Base-by-base conservation (phyloP, 148 eudicot species). In the Nepenthes gracilis region DNA sequence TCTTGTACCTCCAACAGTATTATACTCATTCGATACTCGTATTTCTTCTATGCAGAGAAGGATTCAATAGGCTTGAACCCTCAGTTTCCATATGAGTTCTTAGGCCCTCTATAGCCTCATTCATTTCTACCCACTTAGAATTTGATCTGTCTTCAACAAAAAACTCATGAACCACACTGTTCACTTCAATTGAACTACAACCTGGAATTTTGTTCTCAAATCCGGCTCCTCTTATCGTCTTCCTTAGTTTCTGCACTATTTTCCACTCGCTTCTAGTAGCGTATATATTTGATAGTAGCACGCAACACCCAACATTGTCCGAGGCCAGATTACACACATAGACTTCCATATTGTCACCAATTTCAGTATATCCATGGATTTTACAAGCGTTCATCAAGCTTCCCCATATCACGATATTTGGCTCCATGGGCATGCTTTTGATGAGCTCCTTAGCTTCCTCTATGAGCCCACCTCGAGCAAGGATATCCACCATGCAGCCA, bases 131-230 rank as follows among this genome's bases (percentile, higher is more conserved):
- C 68, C 65, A 68, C 37, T 68, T 58, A 40, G 75, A 69, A 60
- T 68, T 75, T 59, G 74, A 67, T 63, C 66, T 58, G 54, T 81
- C 74, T 53, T 78, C 77, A 5, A 62, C 70, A 40, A 73, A 56
- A 56, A 78, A 81, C 67, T 78, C 78, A 36, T 73, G 70, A 43
- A 73, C 72, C 36, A 49, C 47, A 36, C 75, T 69, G 48, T 71
- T 69, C 50, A 81, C 54, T 78, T 81, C 83, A 23, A 78, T 66
- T 45, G 83, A 74, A 60, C 83, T 78, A 64, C 78, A 73, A 62
- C 83, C 86, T 8, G 78, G 78, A 34, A 66, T 74, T 69, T 76
- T 81, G 40, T 43, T 72, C 52, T 64, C 73, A 54, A 40, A 40
- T 40, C 64, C 66, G 52, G 38, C 47, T 35, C 58, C 74, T 33